Base-by-base conservation (phyloP, 441 rosid genomes). In the Viola pubescens region DNA sequence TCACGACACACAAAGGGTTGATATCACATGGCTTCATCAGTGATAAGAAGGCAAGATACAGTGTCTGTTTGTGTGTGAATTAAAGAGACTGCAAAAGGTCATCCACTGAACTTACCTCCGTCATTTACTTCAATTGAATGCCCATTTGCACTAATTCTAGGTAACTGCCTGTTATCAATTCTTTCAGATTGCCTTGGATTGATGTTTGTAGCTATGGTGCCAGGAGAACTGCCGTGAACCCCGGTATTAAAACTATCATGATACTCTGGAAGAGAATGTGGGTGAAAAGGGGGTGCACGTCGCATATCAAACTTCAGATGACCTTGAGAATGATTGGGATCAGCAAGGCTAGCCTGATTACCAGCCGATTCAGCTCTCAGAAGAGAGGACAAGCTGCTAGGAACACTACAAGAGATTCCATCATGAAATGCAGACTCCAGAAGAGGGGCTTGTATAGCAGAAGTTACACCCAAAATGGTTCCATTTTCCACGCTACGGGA, bases 251-350 rank as follows among this genome's bases (percentile, higher is more conserved):
- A 68, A 69, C 78, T 79, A 74, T 78, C 78, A 26, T 72, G 75
- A 74, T 71, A 75, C 54, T 85, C 85, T 1, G 83, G 82, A 60
- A 78, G 74, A 8, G 88, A 79, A 73, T 66, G 72, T 50, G 78
- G 82, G 66, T 74, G 75, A 72, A 71, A 63, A 47, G 60, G 63
- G 37, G 70, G 61, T 9, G 79, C 26, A 49, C 64, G 69, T 59
- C 55, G 80, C 58, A 68, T 55, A 66, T 70, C 73, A 59, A 63
- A 73, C 52, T 73, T 73, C 43, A 68, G 49, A 37, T 64, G 81
- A 60, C 71, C 72, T 64, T 57, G 73, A 5, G 68, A 12, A n/a
- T 66, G 77, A 63, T 73, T 68, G 45, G 79, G 73, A 58, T 73
- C 76, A 26, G 71, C 60, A 57, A 70, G 49, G 47, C 74, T 72